phyloP scores from a whole-genome alignment of 805 yeast genomes.

The Candida loeiensis region DNA sequence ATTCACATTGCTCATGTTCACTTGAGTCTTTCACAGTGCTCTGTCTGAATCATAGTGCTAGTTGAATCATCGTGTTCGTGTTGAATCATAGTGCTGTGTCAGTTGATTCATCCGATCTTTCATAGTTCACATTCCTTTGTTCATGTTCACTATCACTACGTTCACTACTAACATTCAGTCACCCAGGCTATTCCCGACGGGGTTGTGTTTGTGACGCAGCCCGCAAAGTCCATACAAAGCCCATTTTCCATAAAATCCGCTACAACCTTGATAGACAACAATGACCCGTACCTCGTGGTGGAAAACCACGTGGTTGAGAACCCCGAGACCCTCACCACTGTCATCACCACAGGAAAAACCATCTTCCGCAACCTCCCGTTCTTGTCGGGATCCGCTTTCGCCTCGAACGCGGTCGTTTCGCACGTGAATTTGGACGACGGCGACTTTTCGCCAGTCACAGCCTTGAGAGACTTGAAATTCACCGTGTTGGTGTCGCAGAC shows the following conservation, averaged over 20 bases:
- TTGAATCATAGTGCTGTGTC: too few species aligned
- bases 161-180: constrained; percentile 17
- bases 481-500: constrained; percentile 66
- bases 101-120: too few species aligned
- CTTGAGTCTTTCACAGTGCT: too few species aligned
- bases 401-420: constrained; percentile 47
- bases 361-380: constrained; percentile 60
- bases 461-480: constrained; percentile 66
- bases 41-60: too few species aligned
- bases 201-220: constrained; percentile 43
- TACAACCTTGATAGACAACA: constrained; percentile 35
- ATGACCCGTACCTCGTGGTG: constrained; percentile 52
- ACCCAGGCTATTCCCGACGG: constrained; percentile 26
- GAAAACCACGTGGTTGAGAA: constrained; percentile 26
- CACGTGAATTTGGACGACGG: constrained; percentile 55
- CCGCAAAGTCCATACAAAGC: constrained; percentile 41
- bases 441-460: constrained; percentile 69
- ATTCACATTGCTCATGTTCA: too few species aligned
- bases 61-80: too few species aligned
- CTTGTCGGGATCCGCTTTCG: constrained; percentile 39
- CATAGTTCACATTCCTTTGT: too few species aligned
- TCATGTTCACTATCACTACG: not conserved
- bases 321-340: constrained; percentile 33
- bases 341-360: constrained; percentile 51
- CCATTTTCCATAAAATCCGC: constrained; percentile 17